Percentiles rank a stretch among this genome's conserved stretches.
Conservation (phyloP, 495 filamentous ascomycete species). For the Penicillium salamii region DNA sequence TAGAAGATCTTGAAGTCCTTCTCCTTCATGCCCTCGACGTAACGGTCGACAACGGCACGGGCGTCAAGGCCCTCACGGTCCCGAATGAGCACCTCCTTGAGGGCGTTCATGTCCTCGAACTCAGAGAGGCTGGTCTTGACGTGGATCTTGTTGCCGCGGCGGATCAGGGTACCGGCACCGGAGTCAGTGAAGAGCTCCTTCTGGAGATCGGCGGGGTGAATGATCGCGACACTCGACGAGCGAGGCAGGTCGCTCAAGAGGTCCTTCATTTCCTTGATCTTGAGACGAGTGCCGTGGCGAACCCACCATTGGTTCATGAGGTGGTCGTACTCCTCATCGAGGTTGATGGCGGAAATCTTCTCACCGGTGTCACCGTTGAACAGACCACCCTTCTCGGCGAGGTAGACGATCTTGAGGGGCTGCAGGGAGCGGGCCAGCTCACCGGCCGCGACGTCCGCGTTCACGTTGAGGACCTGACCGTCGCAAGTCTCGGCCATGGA, state of each 20-base stretch:
- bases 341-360: constrained; percentile 96
- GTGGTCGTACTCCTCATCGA: constrained; percentile 95
- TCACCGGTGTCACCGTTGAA: constrained; percentile 91
- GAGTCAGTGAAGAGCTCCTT: constrained; percentile 97
- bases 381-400: constrained; percentile 95
- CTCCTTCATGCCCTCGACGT: constrained; percentile 71
- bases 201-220: constrained; percentile 90
- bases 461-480: constrained; percentile 95
- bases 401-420: constrained; percentile 96
- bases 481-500: constrained; percentile 95
- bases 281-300: constrained; percentile 88
- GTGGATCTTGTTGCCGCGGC: constrained; percentile 86
- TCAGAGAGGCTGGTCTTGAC: constrained; percentile 70
- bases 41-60: constrained; percentile 78
- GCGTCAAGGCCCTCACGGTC: constrained; percentile 86
- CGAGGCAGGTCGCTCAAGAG: constrained; percentile 82
- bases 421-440: constrained; percentile 87
- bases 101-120: constrained; percentile 70
- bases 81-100: constrained; percentile 81
- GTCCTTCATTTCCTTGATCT: constrained; percentile 99
- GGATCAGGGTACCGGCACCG: constrained; percentile 91
- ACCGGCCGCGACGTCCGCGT: constrained; percentile 93
- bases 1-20: constrained; percentile 90
- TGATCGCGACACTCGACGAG: constrained; percentile 95
- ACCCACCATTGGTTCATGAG: constrained; percentile 97